phyloP scores from a whole-genome alignment of 2,329 filamentous ascomycete species.

The Aspergillus aculeatus region DNA sequence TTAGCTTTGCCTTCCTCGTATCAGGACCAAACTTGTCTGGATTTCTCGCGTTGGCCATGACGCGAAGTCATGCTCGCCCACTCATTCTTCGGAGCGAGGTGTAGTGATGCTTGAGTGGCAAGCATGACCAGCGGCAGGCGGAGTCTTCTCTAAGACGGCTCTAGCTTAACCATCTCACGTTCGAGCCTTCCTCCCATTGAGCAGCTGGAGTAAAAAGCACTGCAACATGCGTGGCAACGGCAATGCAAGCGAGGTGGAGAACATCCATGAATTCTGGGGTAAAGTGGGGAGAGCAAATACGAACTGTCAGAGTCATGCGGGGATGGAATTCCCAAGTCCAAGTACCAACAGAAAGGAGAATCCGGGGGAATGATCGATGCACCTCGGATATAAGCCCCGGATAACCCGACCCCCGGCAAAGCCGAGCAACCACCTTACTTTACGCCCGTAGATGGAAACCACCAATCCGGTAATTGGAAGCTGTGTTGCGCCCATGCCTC shows the following conservation, averaged over 20 bases:
- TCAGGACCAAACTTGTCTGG: not conserved
- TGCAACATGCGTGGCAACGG: not conserved
- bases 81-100: no score
- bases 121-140: no score
- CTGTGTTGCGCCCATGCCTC: not conserved
- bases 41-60: not conserved
- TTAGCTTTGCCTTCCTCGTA: not conserved
- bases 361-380: not conserved
- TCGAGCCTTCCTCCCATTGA: not conserved
- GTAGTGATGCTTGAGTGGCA: no score
- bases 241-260: not conserved
- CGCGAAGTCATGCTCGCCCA: no score
- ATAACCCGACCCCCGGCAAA: constrained; percentile 6
- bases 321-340: no score
- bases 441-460: not conserved
- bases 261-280: not conserved
- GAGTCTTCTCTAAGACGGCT: not conserved
- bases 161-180: not conserved
- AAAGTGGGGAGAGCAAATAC: not conserved
- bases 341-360: not conserved
- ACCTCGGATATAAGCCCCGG: not conserved
- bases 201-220: no score
- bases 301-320: no score
- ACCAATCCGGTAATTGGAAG: not conserved
- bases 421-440: not conserved